These are phyloP conservation scores for Erythrobasidium hasegawianum DNA, from an alignment of 1,284 basidiomycete genomes.

Conservation along the genomic window DNA sequence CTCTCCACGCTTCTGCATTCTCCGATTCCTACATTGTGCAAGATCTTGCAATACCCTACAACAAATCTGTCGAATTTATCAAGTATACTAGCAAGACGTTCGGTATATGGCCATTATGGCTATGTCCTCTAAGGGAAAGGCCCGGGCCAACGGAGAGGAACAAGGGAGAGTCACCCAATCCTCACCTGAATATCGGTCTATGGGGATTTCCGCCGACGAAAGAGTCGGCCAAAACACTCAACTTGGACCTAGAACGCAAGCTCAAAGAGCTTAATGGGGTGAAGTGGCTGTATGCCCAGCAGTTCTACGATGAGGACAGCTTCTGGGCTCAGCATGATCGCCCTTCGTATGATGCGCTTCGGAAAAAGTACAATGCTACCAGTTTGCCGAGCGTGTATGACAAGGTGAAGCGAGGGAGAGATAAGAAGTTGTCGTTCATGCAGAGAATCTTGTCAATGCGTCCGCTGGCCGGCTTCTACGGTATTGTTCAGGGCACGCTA, in stretches of 20 bases:
- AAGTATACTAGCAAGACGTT: neutral
- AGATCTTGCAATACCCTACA: neutral
- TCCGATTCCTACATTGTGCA: constrained; percentile 1
- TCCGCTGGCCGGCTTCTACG: neutral
- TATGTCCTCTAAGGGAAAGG: neutral
- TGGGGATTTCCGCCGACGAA: neutral
- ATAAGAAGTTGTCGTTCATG: neutral
- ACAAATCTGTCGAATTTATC: neutral
- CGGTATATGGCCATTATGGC: neutral
- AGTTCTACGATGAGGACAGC: neutral
- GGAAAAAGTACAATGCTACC: neutral
- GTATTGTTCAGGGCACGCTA: neutral
- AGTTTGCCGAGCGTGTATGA: neutral
- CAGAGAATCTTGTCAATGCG: neutral
- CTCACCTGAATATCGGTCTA: neutral
- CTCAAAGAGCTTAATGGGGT: neutral
- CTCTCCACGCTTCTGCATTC: neutral
- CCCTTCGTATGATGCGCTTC: neutral
- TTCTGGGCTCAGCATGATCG: neutral
- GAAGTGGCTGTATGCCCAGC: constrained; percentile 3
- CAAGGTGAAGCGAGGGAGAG: neutral
- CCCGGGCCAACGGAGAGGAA: neutral
- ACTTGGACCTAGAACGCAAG: neutral
- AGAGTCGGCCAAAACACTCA: neutral
- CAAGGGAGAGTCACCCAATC: neutral